phyloP scores from a whole-genome alignment of 208 protist genomes.

The Leishmania guyanensis region DNA sequence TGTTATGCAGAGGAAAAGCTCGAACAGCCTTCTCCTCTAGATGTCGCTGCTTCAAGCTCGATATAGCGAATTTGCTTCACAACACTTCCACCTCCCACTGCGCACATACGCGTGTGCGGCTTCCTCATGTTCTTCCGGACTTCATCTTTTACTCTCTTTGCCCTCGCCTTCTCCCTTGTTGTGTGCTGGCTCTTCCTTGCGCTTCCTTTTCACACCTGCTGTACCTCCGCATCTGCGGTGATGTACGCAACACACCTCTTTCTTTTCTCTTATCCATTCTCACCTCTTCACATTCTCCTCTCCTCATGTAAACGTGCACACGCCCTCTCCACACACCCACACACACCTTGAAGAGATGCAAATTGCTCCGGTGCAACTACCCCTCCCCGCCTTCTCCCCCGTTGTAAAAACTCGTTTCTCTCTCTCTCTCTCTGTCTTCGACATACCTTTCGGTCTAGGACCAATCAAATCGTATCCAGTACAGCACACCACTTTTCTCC shows the following conservation, averaged over 20 bases:
- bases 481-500: background rate
- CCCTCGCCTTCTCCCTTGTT: background rate
- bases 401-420: background rate
- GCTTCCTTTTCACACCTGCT: background rate
- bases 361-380: background rate
- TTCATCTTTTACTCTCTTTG: background rate
- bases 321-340: background rate
- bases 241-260: background rate
- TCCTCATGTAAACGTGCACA: background rate
- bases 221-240: background rate
- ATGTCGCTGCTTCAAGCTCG: background rate
- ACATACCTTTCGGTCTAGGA: background rate
- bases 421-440: conserved; percentile 1
- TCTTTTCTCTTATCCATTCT: background rate
- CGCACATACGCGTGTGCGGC: background rate
- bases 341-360: background rate
- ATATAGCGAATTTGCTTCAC: background rate
- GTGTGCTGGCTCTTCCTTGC: background rate
- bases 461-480: background rate
- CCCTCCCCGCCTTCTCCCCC: background rate
- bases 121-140: background rate
- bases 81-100: background rate
- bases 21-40: background rate
- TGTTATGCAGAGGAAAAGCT: background rate
- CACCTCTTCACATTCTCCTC: background rate